Evolutionary conservation across 2,329 filamentous ascomycete genomes (phyloP), one percentile per base, ranked within the genome.

Genomic region (Ophiostoma tasmaniense): DNA sequence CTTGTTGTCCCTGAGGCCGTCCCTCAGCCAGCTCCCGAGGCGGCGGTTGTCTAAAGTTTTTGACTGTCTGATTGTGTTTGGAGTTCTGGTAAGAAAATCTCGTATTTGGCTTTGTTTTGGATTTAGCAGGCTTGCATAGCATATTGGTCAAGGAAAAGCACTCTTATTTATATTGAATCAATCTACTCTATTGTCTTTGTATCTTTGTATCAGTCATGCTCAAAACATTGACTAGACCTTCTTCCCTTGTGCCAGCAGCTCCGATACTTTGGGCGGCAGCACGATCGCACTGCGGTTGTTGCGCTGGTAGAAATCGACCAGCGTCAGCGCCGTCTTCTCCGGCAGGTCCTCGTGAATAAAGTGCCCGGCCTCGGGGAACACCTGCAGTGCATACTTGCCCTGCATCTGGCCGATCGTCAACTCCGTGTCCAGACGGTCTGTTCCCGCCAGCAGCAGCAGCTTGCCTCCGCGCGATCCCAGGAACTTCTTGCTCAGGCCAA

Each of bases 381-480:
- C 93, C 74, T 97, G 91, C 64, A 99, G 82, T 69, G 96, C 93
- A 76, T 98, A 99, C 83, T 98, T 98, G 5, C 93, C 93, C 82
- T 97, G 93, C 93, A 97, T 97, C 79, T 97, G 93, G 20, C 93
- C 93, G 77, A 97, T 97, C 78, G 92, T 97, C 75, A 97, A 80
- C 76, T 96, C 93, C 73, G 91, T 96, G 77, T 97, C 93, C 69
- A 97, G 78, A 66, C 93, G 84, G 79, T 97, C 94, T 13, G 93
- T 97, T 22, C 93, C 93, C 2, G 93, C 94, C 39, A 97, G 84
- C 67, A 97, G 80, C 66, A 97, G 80, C 71, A 96, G 78, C 78
- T 97, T 97, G 10, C 93, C 93, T 35, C 92, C 93, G 71, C 85
- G 88, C 0, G 90, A 91, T 67, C 83, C 84, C 61, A 97, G 82